A percentile compares a stretch with the other conserved stretches of the same genome.
These are phyloP conservation scores for Bauhinia variegata DNA, from an alignment of 306 rosid species.

Conservation along the genomic window DNA sequence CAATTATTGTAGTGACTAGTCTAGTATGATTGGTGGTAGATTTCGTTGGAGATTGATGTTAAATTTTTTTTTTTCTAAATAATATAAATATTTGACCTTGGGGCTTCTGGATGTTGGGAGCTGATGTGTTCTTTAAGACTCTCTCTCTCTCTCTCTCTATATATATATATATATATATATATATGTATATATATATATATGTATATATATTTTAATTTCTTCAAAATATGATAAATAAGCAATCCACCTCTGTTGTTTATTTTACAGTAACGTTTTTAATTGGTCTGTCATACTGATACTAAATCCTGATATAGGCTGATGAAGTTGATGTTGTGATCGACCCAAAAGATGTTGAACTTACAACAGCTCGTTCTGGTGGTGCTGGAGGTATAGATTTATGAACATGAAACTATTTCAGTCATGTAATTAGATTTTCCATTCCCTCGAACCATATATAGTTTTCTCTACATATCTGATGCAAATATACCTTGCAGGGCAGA, in stretches of 20 bases:
- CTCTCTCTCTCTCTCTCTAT: too few species aligned
- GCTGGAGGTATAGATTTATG: constrained; percentile 84
- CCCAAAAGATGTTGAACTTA: constrained; percentile 93
- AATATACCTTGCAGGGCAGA: constrained; percentile 76
- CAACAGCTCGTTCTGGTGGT: constrained; percentile 96
- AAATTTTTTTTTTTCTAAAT: background rate
- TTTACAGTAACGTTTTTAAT: constrained; percentile 30
- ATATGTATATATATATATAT: too few species aligned
- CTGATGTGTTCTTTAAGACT: constrained; percentile 11
- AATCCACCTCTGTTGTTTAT: background rate
- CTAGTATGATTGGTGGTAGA: constrained; percentile 17
- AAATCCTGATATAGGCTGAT: constrained; percentile 68
- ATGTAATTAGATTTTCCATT: constrained; percentile 27
- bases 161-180: too few species aligned
- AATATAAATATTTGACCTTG: background rate
- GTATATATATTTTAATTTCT: background rate
- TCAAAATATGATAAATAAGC: background rate
- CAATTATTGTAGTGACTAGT: constrained; percentile 10
- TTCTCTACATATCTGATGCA: constrained; percentile 35
- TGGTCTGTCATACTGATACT: constrained; percentile 28
- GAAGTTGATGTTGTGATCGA: constrained; percentile 94
- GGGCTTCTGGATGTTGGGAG: constrained; percentile 8
- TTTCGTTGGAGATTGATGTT: background rate
- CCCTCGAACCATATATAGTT: constrained; percentile 16
- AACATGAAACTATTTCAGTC: constrained; percentile 15